Percentiles rank a stretch among this genome's conserved stretches.
phyloP scores from a whole-genome alignment of 2,329 filamentous ascomycete species.

The Gliomastix tumulicola region DNA sequence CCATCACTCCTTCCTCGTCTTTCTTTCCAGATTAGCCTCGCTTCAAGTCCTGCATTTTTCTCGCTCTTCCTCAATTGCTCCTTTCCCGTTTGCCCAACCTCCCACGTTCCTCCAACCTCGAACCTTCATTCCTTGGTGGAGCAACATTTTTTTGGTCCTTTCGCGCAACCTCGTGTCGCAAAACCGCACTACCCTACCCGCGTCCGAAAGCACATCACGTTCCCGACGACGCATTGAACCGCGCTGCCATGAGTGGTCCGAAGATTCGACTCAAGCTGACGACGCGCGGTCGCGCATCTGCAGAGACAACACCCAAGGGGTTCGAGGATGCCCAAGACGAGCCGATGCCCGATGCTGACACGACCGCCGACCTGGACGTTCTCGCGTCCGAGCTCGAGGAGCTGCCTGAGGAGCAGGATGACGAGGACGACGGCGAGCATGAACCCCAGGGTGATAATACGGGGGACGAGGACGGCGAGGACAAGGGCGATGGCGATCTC shows the following conservation, averaged over 20 bases:
- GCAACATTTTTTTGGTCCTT: no score
- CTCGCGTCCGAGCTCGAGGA: slow-evolving; percentile 36
- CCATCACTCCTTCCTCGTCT: no score
- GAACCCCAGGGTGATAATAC: slow-evolving; percentile 45
- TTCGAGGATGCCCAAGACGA: slow-evolving; percentile 33
- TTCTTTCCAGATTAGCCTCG: neutral
- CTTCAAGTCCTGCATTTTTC: no score
- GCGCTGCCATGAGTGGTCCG: no score
- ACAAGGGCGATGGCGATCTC: slow-evolving; percentile 26
- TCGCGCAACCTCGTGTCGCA: no score
- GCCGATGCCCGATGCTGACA: slow-evolving; percentile 25
- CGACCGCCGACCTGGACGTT: slow-evolving; percentile 19
- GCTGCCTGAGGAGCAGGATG: slow-evolving; percentile 20
- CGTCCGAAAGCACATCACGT: no score
- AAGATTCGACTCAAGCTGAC: slow-evolving; percentile 23
- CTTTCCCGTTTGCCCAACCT: no score
- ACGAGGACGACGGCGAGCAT: slow-evolving; percentile 34
- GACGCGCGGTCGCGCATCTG: slow-evolving; percentile 16
- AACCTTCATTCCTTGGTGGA: no score
- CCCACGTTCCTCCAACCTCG: no score
- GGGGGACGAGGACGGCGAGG: slow-evolving; percentile 29
- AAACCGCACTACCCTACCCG: no score
- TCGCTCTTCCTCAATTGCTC: neutral
- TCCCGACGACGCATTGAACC: no score
- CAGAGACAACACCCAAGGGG: slow-evolving; percentile 34